A percentile compares a stretch with the other conserved stretches of the same genome.
Evolutionary conservation across 129 eudicot genomes (phyloP).

Genomic region (Artemisia annua): DNA sequence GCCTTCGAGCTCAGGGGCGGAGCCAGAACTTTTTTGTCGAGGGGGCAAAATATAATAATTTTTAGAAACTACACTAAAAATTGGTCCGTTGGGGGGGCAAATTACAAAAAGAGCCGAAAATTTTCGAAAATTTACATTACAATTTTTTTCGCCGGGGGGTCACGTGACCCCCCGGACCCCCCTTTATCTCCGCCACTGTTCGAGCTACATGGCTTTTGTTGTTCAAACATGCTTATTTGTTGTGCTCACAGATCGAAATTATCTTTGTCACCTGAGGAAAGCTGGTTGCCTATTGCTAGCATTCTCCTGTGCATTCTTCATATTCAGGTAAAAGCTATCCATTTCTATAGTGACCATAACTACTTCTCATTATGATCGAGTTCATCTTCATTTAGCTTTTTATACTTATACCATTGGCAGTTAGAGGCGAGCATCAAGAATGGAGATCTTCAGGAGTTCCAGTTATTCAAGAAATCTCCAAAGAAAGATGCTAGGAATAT

Average conservation of each 20-base stretch:
- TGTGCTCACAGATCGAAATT: slow-evolving; percentile 56
- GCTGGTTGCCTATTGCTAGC: slow-evolving; percentile 97
- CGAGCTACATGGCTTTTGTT: not conserved
- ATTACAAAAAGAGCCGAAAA: too few species aligned
- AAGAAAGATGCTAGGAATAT: slow-evolving; percentile 38
- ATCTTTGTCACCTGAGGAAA: slow-evolving; percentile 87
- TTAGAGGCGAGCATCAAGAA: slow-evolving; percentile 78
- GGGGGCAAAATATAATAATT: too few species aligned
- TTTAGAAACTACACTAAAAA: too few species aligned
- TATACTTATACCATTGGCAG: slow-evolving; percentile 42
- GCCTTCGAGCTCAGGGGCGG: too few species aligned
- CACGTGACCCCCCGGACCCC: too few species aligned
- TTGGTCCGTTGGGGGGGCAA: too few species aligned
- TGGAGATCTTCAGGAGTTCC: slow-evolving; percentile 70
- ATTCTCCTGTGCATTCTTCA: slow-evolving; percentile 81
- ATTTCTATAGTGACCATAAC: not conserved
- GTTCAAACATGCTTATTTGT: not conserved
- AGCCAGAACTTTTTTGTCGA: too few species aligned
- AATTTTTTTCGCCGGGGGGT: too few species aligned
- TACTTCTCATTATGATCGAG: slow-evolving; percentile 2
- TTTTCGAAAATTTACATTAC: too few species aligned
- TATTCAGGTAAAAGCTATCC: slow-evolving; percentile 59
- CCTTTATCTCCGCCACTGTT: too few species aligned
- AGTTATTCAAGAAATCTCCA: slow-evolving; percentile 39
- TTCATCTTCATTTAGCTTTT: slow-evolving; percentile 11